Evolutionary conservation across 192 early-diverging fungal genomes (phyloP), one percentile per base, ranked within the genome.

Genomic region (Spizellomyces punctatus): DNA sequence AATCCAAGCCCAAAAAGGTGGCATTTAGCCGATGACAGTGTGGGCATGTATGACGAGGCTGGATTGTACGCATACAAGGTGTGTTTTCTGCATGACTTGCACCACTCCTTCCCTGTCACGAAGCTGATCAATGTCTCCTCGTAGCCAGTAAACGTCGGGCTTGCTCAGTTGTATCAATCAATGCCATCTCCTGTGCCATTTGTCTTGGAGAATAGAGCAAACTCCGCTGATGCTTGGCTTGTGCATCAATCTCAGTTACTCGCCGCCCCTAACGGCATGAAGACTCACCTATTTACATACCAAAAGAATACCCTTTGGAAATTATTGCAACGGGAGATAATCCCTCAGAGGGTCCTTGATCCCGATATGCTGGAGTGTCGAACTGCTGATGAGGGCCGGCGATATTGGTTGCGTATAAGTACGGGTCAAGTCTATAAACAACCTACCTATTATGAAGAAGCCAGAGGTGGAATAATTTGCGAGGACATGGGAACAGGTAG

Each of bases 401-500:
- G 55, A 0, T 84, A 81, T 65, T 88, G 71, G 50, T 56, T 83
- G 21, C 56, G 79, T 27, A 70, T 46, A 27, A 42, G 8, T 43
- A 64, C 48, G 5, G 49, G n/a, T 10, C 65, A 58, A 56, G 57
- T 60, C 17, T 77, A 66, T 64, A 43, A 44, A 5, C 73, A 77
- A 10, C 78, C 81, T 6, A 66, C 58, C 4, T 48, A 6, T 65
- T 84, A 75, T 64, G 75, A 66, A 8, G 80, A 78, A 70, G 64
- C 76, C 0, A 76, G 68, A 7, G 90, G 89, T 19, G 92, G 93
- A 0, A 91, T 95, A 59, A 87, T 95, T 49, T 92, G 90, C 75
- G 93, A 94, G 69, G 92, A 94, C 41, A 95, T 95, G 93, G 93
- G 93, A n/a, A 91, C 89, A 2, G 93, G 93, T 8, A 93, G 93